Evolutionary conservation across 768 basidiomycete genomes (phyloP).

Genomic region (Mycena sanguinolenta): DNA sequence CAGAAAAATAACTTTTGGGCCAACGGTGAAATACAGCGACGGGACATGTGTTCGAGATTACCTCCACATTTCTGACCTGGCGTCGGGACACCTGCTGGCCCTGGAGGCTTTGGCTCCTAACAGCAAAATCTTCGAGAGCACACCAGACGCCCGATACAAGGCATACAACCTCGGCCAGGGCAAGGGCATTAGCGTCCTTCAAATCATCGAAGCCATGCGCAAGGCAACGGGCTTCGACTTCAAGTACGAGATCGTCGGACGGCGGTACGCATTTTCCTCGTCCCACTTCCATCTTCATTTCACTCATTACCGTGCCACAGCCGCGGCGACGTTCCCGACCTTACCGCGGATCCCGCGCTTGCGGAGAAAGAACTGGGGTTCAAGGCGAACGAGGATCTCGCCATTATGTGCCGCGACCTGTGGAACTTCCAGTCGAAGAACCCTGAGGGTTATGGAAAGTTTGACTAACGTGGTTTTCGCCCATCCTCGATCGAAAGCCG

Average conservation of each 20-base stretch:
- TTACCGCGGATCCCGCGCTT: constrained; percentile 92
- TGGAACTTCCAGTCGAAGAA: constrained; percentile 99
- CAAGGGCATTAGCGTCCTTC: constrained; percentile 89
- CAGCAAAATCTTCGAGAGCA: constrained; percentile 71
- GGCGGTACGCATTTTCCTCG: constrained; percentile 71
- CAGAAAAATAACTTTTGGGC: not conserved
- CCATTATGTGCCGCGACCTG: constrained; percentile 95
- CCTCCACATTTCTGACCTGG: constrained; percentile 93
- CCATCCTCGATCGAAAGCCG: too few species aligned
- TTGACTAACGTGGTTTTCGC: constrained; percentile 4
- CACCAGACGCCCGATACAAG: constrained; percentile 77
- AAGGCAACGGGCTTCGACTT: constrained; percentile 91
- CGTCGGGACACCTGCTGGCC: constrained; percentile 93
- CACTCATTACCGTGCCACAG: constrained; percentile 54
- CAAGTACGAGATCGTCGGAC: constrained; percentile 89
- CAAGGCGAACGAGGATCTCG: constrained; percentile 82
- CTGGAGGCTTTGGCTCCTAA: constrained; percentile 82
- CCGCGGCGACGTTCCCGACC: constrained; percentile 94
- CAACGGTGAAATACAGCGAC: constrained; percentile 64
- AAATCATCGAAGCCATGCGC: constrained; percentile 96
- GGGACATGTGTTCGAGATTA: constrained; percentile 99
- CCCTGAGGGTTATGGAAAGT: constrained; percentile 76
- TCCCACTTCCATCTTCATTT: constrained; percentile 23
- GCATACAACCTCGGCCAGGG: constrained; percentile 98
- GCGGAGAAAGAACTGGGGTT: constrained; percentile 96